phyloP scores from a whole-genome alignment of 495 filamentous ascomycete species.

The Tuber umbilicatum region DNA sequence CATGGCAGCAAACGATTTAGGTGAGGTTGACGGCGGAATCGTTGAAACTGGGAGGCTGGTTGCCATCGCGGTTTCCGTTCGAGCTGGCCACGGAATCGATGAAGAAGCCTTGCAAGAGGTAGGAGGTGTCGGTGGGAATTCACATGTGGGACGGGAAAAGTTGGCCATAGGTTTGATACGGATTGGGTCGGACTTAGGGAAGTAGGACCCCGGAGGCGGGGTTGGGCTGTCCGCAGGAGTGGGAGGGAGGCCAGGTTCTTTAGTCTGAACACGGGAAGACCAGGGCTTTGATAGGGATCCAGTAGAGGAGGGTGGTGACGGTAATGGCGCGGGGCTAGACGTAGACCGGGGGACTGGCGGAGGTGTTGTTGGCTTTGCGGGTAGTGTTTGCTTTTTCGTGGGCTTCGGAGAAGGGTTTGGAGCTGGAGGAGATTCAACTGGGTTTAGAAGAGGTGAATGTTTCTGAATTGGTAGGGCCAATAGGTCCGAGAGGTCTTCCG shows the following conservation, averaged over 20 bases:
- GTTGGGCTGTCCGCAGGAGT: constrained; percentile 19
- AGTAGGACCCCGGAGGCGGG: neutral
- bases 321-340: constrained; percentile 16
- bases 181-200: neutral
- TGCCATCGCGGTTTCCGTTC: neutral
- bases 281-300: constrained; percentile 18
- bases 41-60: neutral
- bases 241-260: constrained; percentile 4
- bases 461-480: neutral
- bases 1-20: neutral
- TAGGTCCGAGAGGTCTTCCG: neutral
- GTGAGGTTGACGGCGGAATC: neutral
- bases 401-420: neutral
- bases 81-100: neutral
- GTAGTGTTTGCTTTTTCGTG: neutral
- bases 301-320: constrained; percentile 10
- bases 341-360: constrained; percentile 2
- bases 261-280: neutral
- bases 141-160: neutral
- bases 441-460: neutral
- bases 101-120: neutral
- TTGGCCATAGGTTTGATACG: constrained; percentile 2
- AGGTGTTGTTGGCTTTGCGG: neutral
- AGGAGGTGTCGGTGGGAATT: neutral
- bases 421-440: neutral